These are phyloP conservation scores for Magnaporthiopsis incrustans DNA, from an alignment of 2,329 filamentous ascomycete genomes.

Conservation along the genomic window DNA sequence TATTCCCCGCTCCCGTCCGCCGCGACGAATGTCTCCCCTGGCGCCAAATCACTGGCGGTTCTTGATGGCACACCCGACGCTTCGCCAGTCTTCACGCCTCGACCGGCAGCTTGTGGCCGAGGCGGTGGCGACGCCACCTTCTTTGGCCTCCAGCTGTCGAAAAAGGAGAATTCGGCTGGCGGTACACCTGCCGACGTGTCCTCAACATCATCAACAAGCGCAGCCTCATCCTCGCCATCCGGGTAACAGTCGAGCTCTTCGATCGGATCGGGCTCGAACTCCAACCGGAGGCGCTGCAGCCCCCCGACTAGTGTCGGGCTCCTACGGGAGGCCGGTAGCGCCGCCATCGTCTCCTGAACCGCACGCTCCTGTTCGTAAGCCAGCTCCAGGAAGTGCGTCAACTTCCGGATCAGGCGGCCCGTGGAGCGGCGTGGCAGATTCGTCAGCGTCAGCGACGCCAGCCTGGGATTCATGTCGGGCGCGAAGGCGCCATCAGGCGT, in stretches of 20 bases:
- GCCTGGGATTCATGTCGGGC: slow-evolving; percentile 49
- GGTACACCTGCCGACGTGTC: neutral
- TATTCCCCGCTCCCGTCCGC: neutral
- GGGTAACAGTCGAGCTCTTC: slow-evolving; percentile 16
- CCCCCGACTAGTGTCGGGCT: slow-evolving; percentile 38
- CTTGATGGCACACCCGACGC: neutral
- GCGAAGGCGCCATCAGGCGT: slow-evolving; percentile 32
- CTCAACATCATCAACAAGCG: neutral
- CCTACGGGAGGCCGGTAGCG: slow-evolving; percentile 20
- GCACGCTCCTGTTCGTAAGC: slow-evolving; percentile 40
- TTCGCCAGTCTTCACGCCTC: neutral
- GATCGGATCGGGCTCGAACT: slow-evolving; percentile 39
- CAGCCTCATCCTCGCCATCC: neutral
- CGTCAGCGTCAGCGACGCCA: slow-evolving; percentile 45
- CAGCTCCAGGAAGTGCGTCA: slow-evolving; percentile 39
- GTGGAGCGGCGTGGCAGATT: slow-evolving; percentile 44
- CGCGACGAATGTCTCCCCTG: neutral
- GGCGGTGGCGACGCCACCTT: neutral
- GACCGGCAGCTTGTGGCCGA: neutral
- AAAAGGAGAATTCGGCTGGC: slow-evolving; percentile 1
- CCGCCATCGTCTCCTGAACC: slow-evolving; percentile 25
- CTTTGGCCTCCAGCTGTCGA: neutral
- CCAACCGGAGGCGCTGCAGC: slow-evolving; percentile 44
- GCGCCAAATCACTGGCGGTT: neutral
- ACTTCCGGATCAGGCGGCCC: slow-evolving; percentile 39